Conservation (phyloP, 2,329 filamentous ascomycete genomes). For the Akanthomyces uredinophilus region DNA sequence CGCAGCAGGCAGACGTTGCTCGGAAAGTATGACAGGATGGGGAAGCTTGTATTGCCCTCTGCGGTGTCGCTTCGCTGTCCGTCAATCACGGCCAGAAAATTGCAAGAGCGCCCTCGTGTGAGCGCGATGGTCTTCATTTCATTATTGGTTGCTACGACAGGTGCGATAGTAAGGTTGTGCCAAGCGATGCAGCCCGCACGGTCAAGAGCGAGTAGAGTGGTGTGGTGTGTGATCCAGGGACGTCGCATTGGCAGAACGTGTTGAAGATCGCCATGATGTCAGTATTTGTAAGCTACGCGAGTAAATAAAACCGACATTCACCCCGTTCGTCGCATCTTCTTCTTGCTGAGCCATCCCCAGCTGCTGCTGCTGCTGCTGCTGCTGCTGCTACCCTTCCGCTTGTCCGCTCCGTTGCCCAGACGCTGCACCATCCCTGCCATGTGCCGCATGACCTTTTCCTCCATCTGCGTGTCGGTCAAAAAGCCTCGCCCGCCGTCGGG, state of each 20-base stretch:
- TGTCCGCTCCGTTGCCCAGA: conserved; percentile 32
- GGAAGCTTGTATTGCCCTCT: neutral
- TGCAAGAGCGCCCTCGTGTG: neutral
- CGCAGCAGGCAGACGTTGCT: neutral
- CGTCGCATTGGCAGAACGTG: neutral
- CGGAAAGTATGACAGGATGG: neutral
- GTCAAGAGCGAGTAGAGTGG: neutral
- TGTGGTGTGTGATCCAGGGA: conserved; percentile 2
- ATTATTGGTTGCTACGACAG: neutral
- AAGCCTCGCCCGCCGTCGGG: conserved; percentile 32
- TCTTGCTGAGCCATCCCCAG: conserved; percentile 2
- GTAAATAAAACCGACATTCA: neutral
- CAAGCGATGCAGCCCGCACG: conserved; percentile 4
- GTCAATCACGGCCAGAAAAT: neutral
- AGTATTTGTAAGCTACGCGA: neutral
- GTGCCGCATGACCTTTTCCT: conserved; percentile 26
- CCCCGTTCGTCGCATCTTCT: neutral
- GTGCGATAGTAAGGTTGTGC: neutral
- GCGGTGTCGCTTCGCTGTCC: neutral
- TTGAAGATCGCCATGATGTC: neutral
- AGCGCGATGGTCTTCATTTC: neutral
- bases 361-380: too few species aligned
- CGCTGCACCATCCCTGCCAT: conserved; percentile 7
- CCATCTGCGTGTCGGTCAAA: conserved; percentile 32
- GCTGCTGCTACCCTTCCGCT: neutral